Percentiles rank a stretch among this genome's conserved stretches.
These are phyloP conservation scores for Neonectria faginata DNA, from an alignment of 2,329 filamentous ascomycete genomes.

Conservation along the genomic window DNA sequence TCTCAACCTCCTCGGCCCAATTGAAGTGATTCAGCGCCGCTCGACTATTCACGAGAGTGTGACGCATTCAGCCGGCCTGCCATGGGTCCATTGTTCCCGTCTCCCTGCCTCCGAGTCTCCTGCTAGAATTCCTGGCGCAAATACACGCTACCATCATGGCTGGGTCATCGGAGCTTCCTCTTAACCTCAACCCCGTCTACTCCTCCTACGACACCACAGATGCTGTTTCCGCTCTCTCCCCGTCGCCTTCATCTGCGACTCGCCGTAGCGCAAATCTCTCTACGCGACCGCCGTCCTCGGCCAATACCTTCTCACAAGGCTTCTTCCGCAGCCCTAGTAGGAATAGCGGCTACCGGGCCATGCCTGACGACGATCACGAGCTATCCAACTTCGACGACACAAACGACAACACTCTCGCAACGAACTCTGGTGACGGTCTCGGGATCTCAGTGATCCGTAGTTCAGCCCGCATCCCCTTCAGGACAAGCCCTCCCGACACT, in stretches of 20 bases:
- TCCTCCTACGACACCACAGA: slow-evolving; percentile 27
- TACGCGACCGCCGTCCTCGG: slow-evolving; percentile 3
- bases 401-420: background rate
- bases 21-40: slow-evolving; percentile 12
- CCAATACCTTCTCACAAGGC: slow-evolving; percentile 29
- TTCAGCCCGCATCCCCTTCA: slow-evolving; percentile 28
- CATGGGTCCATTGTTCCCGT: slow-evolving; percentile 29
- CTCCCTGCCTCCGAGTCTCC: slow-evolving; percentile 13
- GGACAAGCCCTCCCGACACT: slow-evolving; percentile 37
- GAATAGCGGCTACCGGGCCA: slow-evolving; percentile 38
- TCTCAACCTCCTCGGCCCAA: background rate
- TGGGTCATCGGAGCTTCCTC: slow-evolving; percentile 25
- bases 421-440: slow-evolving; percentile 25
- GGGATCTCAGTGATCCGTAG: slow-evolving; percentile 33
- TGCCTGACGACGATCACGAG: slow-evolving; percentile 38
- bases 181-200: slow-evolving; percentile 17
- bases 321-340: slow-evolving; percentile 36
- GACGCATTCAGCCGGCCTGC: slow-evolving; percentile 1
- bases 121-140: slow-evolving; percentile 8
- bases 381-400: slow-evolving; percentile 33
- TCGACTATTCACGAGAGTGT: background rate
- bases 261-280: slow-evolving; percentile 10
- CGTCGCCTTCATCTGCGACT: slow-evolving; percentile 24
- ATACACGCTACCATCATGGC: slow-evolving; percentile 29
- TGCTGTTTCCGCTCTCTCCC: slow-evolving; percentile 23